Base-by-base conservation (phyloP, 148 eudicot species). In the Amaranthus hypochondriacus region DNA sequence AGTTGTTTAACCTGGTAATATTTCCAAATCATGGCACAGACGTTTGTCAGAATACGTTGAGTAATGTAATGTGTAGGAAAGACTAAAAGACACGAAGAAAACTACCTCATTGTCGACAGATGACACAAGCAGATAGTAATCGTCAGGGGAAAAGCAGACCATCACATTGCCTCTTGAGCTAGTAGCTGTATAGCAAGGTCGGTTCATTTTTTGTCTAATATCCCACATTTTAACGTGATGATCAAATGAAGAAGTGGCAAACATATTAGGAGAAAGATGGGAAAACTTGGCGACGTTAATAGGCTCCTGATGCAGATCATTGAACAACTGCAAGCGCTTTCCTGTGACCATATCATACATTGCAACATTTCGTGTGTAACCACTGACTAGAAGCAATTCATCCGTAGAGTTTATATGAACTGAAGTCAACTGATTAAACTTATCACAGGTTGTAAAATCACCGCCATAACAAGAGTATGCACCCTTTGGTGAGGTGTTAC, bases 221-320 rank as follows among this genome's bases (percentile, higher is more conserved):
- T 94, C 98, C 98, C 98, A 94, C 97, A 94, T 82, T 81, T 94
- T 94, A 43, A 94, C 93, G 77, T 91, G 87, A 73, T 79, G 91
- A 74, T 94, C 98, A 64, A 94, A 94, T 21, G 98, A 94, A 66
- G 98, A 86, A 12, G 98, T 94, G 18, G 92, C 93, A 79, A 94
- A 89, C 73, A 94, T 72, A 18, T 83, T 87, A 10, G 98, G 98
- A 48, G 89, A 87, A 73, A 87, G 87, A 75, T 94, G 85, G 44
- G 97, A 84, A 70, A 94, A 94, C 80, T 94, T 94, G 66, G 89
- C 97, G 21, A 94, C 98, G 81, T 94, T 94, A 53, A 94, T 94
- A 61, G 90, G 96, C 73, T 91, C 92, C 14, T 69, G 80, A 65
- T 94, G 98, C 85, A 94, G 87, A 73, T 91, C 82, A 69, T 78